Percentiles rank a stretch among this genome's conserved stretches.
phyloP scores from a whole-genome alignment of 805 yeast species.

The Candida oleophila region DNA sequence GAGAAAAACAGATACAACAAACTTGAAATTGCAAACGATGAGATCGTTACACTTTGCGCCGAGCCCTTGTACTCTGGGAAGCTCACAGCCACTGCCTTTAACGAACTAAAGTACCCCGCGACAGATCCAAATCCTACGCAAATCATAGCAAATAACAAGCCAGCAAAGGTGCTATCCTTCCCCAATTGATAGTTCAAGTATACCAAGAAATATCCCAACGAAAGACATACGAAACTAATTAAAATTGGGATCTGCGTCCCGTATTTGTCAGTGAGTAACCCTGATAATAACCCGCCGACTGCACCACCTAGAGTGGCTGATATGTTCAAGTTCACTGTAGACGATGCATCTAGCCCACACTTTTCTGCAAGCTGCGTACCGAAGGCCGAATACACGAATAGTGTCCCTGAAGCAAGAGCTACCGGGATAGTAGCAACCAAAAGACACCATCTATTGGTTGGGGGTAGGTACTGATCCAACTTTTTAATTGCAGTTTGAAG shows the following conservation, averaged over 20 bases:
- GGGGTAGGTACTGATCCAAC: conserved; percentile 21
- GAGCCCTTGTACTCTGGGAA: conserved; percentile 33
- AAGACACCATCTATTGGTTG: conserved; percentile 26
- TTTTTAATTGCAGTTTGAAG: conserved; percentile 12
- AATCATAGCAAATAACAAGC: conserved; percentile 26
- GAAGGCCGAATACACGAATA: conserved; percentile 33
- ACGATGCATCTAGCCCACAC: conserved; percentile 27
- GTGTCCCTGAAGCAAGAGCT: conserved; percentile 32
- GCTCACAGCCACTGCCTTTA: conserved; percentile 32
- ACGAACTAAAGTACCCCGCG: conserved; percentile 31
- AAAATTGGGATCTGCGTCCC: conserved; percentile 35
- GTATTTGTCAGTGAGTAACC: conserved; percentile 30
- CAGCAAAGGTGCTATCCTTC: conserved; percentile 10
- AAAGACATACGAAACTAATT: conserved; percentile 20
- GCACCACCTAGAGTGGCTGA: conserved; percentile 31
- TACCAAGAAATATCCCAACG: conserved; percentile 28
- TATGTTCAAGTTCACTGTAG: conserved; percentile 30
- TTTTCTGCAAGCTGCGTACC: conserved; percentile 30
- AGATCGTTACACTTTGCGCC: conserved; percentile 36
- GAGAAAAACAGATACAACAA: conserved; percentile 23
- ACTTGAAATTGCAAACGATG: conserved; percentile 36
- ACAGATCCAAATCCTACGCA: conserved; percentile 32
- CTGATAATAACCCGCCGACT: conserved; percentile 31
- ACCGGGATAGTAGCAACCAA: conserved; percentile 29
- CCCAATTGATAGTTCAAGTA: conserved; percentile 21